Evolutionary conservation across 2,329 filamentous ascomycete genomes (phyloP), one percentile per base, ranked within the genome.

Genomic region (Pseudogymnoascus sp.): DNA sequence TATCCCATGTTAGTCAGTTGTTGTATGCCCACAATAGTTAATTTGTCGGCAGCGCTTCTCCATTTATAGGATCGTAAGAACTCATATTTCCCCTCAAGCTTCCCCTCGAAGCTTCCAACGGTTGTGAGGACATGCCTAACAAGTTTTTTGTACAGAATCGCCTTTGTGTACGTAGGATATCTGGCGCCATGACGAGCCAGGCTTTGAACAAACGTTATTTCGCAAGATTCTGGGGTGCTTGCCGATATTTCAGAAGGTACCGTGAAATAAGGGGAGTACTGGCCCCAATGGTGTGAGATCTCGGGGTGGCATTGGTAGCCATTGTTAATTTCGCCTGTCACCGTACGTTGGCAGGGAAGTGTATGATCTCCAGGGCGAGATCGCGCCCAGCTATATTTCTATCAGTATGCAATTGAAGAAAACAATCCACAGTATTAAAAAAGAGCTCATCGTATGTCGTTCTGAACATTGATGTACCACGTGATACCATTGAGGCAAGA

Each of bases 151-250:
- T 96, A 96, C 6, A 74, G 71, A 10, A 73, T 71, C 0, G 86
- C 83, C 77, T 92, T 95, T 66, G 78, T 77, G 10, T 76, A 70
- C 0, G 92, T 96, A 0, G 92, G 92, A 71, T 91, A 89, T 61
- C 92, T 84, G 38, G 90, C 90, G 58, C 92, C 92, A 72, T 97
- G 92, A 2, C 92, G 86, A 21, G 91, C 92, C 58, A 97, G 81
- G 23, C 92, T 78, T 70, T 92, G 89, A 1, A 83, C 92, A 74
- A 96, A 93, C 2, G 87, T 93, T 68, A 93, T 77, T 11, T 82
- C 77, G 75, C 92, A 97, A n/a, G 78, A 79, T 0, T 77, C 67
- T 0, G 91, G 92, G 78, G 77, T 6, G 80, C 68, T 14, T 41
- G 33, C 33, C 14, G 84, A 78, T 60, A 91, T 83, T 2, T 83